Percentiles rank a stretch among this genome's conserved stretches.
Conservation (phyloP, 495 filamentous ascomycete genomes). For the Penicillium goetzii region DNA sequence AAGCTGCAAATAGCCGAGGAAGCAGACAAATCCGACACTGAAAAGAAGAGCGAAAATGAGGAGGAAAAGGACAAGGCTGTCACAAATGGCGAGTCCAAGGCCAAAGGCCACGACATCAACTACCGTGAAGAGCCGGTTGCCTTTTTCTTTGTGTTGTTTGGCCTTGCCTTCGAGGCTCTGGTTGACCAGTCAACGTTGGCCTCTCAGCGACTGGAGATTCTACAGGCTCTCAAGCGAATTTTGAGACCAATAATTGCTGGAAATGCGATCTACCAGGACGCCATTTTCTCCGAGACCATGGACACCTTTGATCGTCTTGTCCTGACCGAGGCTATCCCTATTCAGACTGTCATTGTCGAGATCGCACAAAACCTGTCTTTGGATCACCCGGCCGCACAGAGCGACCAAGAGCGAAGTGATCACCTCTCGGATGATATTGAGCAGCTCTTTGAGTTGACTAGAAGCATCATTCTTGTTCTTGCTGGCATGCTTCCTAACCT, state of each 20-base stretch:
- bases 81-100: constrained; percentile 48
- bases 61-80: constrained; percentile 49
- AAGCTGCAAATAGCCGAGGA: constrained; percentile 51
- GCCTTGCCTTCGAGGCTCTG: constrained; percentile 92
- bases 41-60: constrained; percentile 46
- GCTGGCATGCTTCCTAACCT: constrained; percentile 86
- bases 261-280: constrained; percentile 93
- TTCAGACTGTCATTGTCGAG: constrained; percentile 91
- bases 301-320: constrained; percentile 92
- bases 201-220: constrained; percentile 84
- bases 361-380: constrained; percentile 89
- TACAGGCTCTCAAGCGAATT: constrained; percentile 93
- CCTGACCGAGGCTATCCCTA: constrained; percentile 82
- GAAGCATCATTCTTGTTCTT: constrained; percentile 92
- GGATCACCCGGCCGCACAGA: constrained; percentile 85
- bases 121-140: constrained; percentile 97
- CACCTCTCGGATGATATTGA: constrained; percentile 95
- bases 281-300: constrained; percentile 96
- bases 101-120: constrained; percentile 76
- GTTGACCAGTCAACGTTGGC: constrained; percentile 75
- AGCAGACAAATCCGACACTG: constrained; percentile 15
- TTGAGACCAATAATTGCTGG: constrained; percentile 92
- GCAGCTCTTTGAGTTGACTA: constrained; percentile 93
- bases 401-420: constrained; percentile 64
- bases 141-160: constrained; percentile 98